These are phyloP conservation scores for Craspedostauros australis DNA, from an alignment of 108 stramenopile genomes.

Conservation along the genomic window DNA sequence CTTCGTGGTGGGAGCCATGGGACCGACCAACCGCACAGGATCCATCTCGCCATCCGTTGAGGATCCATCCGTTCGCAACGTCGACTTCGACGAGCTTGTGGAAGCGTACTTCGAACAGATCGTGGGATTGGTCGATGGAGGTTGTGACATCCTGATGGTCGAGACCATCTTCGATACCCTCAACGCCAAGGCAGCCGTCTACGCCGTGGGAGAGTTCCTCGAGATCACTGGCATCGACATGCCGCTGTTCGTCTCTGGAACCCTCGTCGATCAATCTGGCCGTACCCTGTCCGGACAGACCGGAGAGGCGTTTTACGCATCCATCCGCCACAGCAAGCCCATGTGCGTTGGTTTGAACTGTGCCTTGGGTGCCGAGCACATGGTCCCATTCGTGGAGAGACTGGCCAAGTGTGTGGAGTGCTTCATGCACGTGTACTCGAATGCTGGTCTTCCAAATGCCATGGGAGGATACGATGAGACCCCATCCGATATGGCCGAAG, in stretches of 20 bases:
- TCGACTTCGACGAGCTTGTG: conserved; percentile 95
- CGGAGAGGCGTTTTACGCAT: conserved; percentile 92
- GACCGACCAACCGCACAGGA: conserved; percentile 93
- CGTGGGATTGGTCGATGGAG: conserved; percentile 88
- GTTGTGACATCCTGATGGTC: conserved; percentile 90
- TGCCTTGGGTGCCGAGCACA: conserved; percentile 81
- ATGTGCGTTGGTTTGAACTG: conserved; percentile 90
- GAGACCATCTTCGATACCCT: conserved; percentile 96
- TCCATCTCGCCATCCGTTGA: conserved; percentile 94
- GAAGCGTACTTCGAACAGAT: conserved; percentile 92
- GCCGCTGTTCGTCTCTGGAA: conserved; percentile 94
- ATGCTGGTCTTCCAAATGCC: conserved; percentile 82
- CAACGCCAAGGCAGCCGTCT: conserved; percentile 95
- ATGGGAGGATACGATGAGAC: conserved; percentile 89
- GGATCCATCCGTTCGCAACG: conserved; percentile 87
- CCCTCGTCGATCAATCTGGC: conserved; percentile 94
- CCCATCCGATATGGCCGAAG: conserved; percentile 68
- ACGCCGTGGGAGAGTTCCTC: conserved; percentile 83
- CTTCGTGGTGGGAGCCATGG: conserved; percentile 92
- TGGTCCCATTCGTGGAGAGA: conserved; percentile 74
- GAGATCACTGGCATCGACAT: conserved; percentile 82
- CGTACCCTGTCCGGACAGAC: conserved; percentile 95
- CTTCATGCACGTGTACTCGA: conserved; percentile 75
- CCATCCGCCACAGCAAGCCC: conserved; percentile 91
- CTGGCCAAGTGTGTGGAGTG: conserved; percentile 64